These are phyloP conservation scores for Populus davidiana DNA, from an alignment of 345 rosid species.

Conservation along the genomic window DNA sequence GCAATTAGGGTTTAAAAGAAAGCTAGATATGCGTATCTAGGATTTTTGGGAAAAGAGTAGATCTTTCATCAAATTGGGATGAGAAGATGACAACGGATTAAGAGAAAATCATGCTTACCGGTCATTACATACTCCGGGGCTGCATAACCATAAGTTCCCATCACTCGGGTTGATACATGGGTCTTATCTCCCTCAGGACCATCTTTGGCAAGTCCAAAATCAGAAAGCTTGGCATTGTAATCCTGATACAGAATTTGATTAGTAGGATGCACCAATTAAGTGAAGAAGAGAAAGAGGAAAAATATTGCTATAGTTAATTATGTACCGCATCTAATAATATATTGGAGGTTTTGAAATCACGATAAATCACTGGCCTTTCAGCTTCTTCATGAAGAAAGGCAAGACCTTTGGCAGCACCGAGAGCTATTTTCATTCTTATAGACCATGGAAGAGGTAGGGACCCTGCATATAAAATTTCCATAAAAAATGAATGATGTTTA, in stretches of 20 bases:
- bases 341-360: slow-evolving; percentile 97
- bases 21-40: background rate
- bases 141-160: slow-evolving; percentile 98
- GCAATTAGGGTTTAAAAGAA: background rate
- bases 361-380: slow-evolving; percentile 86
- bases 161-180: slow-evolving; percentile 94
- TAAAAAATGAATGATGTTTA: background rate
- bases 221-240: slow-evolving; percentile 91
- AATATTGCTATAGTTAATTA: slow-evolving; percentile 4
- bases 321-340: slow-evolving; percentile 84
- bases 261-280: slow-evolving; percentile 13
- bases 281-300: background rate
- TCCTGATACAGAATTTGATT: slow-evolving; percentile 50
- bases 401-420: slow-evolving; percentile 96
- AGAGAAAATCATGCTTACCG: slow-evolving; percentile 41
- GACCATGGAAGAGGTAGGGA: slow-evolving; percentile 98
- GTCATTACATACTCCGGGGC: slow-evolving; percentile 99
- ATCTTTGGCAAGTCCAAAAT: slow-evolving; percentile 97
- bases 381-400: slow-evolving; percentile 98
- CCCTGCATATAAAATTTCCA: slow-evolving; percentile 43
- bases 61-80: background rate
- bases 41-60: background rate
- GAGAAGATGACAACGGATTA: background rate
- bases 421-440: slow-evolving; percentile 88
- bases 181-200: slow-evolving; percentile 99